These are phyloP conservation scores for Didymella pomorum DNA, from an alignment of 2,329 filamentous ascomycete genomes.

Conservation along the genomic window DNA sequence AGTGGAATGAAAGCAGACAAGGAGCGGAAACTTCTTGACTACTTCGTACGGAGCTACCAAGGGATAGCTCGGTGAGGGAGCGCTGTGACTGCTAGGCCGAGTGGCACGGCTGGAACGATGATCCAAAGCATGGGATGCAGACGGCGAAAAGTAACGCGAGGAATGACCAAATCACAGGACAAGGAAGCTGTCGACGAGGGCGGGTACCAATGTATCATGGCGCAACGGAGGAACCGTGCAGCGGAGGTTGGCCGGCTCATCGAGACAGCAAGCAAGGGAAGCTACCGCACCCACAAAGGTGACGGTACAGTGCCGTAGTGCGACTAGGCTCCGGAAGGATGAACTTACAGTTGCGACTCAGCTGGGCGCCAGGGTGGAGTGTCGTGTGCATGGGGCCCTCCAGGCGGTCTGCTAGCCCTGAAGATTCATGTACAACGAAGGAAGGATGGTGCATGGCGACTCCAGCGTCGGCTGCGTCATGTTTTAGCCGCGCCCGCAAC, in stretches of 20 bases:
- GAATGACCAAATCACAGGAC: constrained; percentile 47
- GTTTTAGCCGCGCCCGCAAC: constrained; percentile 45
- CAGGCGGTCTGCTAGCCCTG: constrained; percentile 46
- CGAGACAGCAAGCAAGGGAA: constrained; percentile 38
- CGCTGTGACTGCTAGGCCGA: constrained; percentile 44
- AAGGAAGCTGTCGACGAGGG: constrained; percentile 36
- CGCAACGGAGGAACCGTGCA: constrained; percentile 52
- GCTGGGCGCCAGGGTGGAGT: constrained; percentile 41
- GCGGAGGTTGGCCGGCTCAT: constrained; percentile 42
- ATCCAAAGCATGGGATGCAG: constrained; percentile 44
- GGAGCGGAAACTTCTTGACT: constrained; percentile 44
- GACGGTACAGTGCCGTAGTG: constrained; percentile 43
- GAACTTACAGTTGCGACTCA: constrained; percentile 45
- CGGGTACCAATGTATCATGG: constrained; percentile 53
- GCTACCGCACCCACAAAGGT: constrained; percentile 34
- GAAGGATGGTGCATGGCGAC: constrained; percentile 37
- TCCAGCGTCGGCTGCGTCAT: constrained; percentile 34
- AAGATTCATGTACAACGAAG: constrained; percentile 36
- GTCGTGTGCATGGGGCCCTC: constrained; percentile 45
- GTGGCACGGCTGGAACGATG: constrained; percentile 53
- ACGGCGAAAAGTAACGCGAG: constrained; percentile 47
- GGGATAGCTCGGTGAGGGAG: constrained; percentile 48
- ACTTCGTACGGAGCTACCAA: constrained; percentile 41
- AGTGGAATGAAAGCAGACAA: constrained; percentile 46
- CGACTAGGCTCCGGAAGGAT: constrained; percentile 38